Evolutionary conservation across 768 basidiomycete species (phyloP).

Genomic region (Leccinum sublutescens): DNA sequence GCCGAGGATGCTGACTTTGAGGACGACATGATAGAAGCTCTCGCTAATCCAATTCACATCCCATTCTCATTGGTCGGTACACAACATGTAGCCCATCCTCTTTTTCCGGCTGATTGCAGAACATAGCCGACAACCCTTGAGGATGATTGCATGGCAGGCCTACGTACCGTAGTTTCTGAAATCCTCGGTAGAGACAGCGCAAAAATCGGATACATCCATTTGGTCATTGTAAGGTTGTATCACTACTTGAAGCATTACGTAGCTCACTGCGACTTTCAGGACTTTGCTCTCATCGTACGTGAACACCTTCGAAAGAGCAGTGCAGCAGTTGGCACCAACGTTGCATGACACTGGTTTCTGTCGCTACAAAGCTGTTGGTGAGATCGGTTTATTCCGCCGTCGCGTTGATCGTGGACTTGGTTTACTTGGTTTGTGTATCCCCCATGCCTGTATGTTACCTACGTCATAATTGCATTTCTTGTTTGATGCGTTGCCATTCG

Average conservation of each 20-base stretch:
- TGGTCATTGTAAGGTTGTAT: constrained; percentile 18
- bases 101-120: constrained; percentile 6
- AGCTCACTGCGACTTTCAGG: constrained; percentile 15
- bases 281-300: constrained; percentile 23
- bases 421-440: constrained; percentile 7
- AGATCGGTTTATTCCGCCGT: not conserved
- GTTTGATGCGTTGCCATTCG: constrained; percentile 3
- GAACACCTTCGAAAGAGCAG: constrained; percentile 6
- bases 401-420: constrained; percentile 6
- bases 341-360: not conserved
- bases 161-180: constrained; percentile 22
- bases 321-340: not conserved
- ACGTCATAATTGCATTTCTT: constrained; percentile 12
- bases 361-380: not conserved
- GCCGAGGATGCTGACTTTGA: constrained; percentile 11
- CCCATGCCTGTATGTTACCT: constrained; percentile 6
- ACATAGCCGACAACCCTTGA: constrained; percentile 13
- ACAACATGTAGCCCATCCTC: not conserved
- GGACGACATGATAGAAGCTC: not conserved
- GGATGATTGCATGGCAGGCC: constrained; percentile 19
- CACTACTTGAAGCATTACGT: not conserved
- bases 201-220: constrained; percentile 17
- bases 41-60: not conserved
- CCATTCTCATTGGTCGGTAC: constrained; percentile 17
- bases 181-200: constrained; percentile 16